A percentile compares a stretch with the other conserved stretches of the same genome.
Evolutionary conservation across 73 alveolate species (phyloP).

Genomic region (Stentor roeselii): DNA sequence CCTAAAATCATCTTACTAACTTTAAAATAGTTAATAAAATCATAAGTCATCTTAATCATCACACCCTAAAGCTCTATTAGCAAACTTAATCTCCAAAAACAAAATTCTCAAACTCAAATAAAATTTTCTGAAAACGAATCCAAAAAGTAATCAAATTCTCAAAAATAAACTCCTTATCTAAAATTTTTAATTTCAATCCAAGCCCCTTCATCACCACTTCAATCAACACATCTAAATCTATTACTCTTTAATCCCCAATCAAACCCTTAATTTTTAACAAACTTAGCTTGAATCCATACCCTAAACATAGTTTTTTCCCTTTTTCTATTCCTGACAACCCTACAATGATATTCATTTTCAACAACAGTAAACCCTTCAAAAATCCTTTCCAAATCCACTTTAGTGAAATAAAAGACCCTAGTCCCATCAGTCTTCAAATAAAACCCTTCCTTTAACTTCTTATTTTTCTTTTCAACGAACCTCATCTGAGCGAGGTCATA

Average conservation of each 20-base stretch:
- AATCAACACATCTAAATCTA: neutral
- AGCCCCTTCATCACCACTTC: neutral
- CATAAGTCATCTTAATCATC: too few species aligned
- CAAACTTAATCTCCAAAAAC: too few species aligned
- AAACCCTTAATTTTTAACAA: slow-evolving; percentile 18
- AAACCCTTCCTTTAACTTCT: slow-evolving; percentile 81
- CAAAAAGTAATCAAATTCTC: too few species aligned
- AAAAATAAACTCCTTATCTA: too few species aligned
- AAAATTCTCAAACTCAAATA: too few species aligned
- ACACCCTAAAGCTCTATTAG: too few species aligned
- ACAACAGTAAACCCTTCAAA: slow-evolving; percentile 68
- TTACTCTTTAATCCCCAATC: neutral
- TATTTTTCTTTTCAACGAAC: slow-evolving; percentile 67
- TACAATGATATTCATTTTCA: slow-evolving; percentile 70
- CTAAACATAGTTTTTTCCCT: slow-evolving; percentile 73
- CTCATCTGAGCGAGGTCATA: slow-evolving; percentile 88
- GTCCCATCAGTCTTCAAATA: slow-evolving; percentile 86
- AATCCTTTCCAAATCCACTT: slow-evolving; percentile 58
- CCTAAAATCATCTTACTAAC: too few species aligned
- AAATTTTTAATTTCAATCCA: too few species aligned
- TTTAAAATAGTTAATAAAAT: too few species aligned
- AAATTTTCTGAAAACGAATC: too few species aligned
- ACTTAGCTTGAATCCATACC: slow-evolving; percentile 80
- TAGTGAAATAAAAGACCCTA: slow-evolving; percentile 77
- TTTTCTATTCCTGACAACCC: slow-evolving; percentile 81